Conservation (phyloP, 139 green algal species). For the Picochlorum sp. region DNA sequence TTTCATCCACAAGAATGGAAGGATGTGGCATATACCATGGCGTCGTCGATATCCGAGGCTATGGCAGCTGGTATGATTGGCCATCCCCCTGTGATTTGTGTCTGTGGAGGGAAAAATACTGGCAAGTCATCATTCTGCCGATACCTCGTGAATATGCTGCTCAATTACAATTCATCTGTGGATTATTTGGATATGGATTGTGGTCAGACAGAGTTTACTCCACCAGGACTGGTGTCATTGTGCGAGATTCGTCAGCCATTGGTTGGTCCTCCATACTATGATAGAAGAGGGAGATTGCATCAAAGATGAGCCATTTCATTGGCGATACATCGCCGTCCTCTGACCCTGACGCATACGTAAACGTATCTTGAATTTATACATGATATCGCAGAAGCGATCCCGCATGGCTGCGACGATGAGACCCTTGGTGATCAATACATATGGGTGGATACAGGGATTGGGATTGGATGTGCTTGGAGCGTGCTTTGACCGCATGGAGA, state of each 20-base stretch:
- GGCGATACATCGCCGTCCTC: constrained; percentile 56
- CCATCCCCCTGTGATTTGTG: constrained; percentile 32
- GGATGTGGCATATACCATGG: constrained; percentile 12
- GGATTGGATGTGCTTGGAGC: constrained; percentile 61
- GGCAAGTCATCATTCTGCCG: constrained; percentile 78
- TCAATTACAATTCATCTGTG: constrained; percentile 27
- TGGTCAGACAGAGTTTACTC: constrained; percentile 80
- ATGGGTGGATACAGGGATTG: constrained; percentile 73
- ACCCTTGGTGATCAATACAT: constrained; percentile 75
- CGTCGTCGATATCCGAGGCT: background rate
- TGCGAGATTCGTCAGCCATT: constrained; percentile 40
- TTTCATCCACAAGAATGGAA: constrained; percentile 14
- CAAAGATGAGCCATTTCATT: constrained; percentile 36
- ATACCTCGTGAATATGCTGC: constrained; percentile 42
- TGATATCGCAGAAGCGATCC: no score
- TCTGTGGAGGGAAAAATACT: constrained; percentile 61
- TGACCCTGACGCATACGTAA: constrained; percentile 57
- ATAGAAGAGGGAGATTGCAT: constrained; percentile 40
- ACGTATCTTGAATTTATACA: constrained; percentile 37
- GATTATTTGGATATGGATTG: constrained; percentile 75
- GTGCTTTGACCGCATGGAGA: constrained; percentile 33
- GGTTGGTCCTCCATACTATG: constrained; percentile 45
- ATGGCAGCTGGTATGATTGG: background rate
- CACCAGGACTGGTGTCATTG: constrained; percentile 65
- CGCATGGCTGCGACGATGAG: constrained; percentile 8